Base-by-base conservation (phyloP, 768 basidiomycete genomes). In the Dacryopinax spathularia region DNA sequence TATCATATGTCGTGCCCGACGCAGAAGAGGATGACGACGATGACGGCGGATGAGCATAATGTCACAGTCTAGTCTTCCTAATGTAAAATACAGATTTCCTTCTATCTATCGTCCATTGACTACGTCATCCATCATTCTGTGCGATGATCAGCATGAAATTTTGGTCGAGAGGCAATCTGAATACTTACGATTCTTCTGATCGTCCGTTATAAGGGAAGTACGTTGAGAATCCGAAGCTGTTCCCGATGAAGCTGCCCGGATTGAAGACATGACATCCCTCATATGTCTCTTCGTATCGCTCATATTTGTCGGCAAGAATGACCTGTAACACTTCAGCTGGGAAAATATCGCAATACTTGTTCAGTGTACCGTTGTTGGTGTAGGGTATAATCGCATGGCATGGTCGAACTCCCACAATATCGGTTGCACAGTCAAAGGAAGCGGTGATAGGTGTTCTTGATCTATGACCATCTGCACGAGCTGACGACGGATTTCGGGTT, bases 211-310 rank as follows among this genome's bases (percentile, higher is more conserved):
- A 83, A 13, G 94, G 94, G 64, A 86, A 89, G 69, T 94, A 99
- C 1, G 91, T 89, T 12, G 88, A 91, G 78, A 97, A 98, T 4
- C 83, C 80, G 68, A 91, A 88, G 4, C 86, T 81, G 60, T 83
- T 87, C 3, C 89, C 84, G 15, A 92, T 79, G 71, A 98, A 97
- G 60, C 87, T 85, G 20, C 96, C 94, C 0, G 96, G 96, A 72
- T 99, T 99, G 80, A 98, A 93, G 29, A 98, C 96, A 74, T 98
- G 96, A 69, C 96, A 98, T 12, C 92, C 92, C 64, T 94, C 93
- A 73, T 99, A 99, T 0, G 94, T 98, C 67, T 96, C 79, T 69
- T 96, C 91, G 73, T 91, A 99, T 56, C 88, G 84, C 72, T 96
- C 94, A 71, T 97, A 96, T 74, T 88, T 93, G 76, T 99, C 96